phyloP scores from a whole-genome alignment of 495 filamentous ascomycete genomes.

The Chlorociboria aeruginascens region DNA sequence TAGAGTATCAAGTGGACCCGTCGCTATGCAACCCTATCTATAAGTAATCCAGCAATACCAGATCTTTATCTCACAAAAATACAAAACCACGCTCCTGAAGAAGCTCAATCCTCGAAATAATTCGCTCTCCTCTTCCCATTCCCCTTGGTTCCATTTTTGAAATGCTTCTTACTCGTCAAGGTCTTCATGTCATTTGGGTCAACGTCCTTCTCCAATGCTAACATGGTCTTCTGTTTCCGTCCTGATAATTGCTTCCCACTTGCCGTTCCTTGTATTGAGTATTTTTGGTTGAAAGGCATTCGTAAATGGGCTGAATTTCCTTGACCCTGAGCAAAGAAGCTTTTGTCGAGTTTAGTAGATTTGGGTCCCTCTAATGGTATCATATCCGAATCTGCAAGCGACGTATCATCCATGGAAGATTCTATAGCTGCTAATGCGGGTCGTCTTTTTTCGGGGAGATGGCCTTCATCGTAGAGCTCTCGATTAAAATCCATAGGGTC shows the following conservation, averaged over 20 bases:
- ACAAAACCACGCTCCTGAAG: background rate
- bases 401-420: conserved; percentile 28
- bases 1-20: background rate
- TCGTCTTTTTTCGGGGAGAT: conserved; percentile 64
- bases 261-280: conserved; percentile 62
- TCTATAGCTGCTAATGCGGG: conserved; percentile 41
- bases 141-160: conserved; percentile 60
- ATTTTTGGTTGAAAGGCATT: conserved; percentile 77
- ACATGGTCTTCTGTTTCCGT: conserved; percentile 72
- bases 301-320: conserved; percentile 52
- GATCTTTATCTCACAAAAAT: background rate
- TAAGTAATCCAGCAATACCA: background rate
- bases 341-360: conserved; percentile 65
- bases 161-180: conserved; percentile 81
- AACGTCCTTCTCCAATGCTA: conserved; percentile 73
- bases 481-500: conserved; percentile 71
- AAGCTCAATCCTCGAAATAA: conserved; percentile 20
- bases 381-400: conserved; percentile 31
- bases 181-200: conserved; percentile 70
- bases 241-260: conserved; percentile 62
- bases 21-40: background rate
- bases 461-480: conserved; percentile 70
- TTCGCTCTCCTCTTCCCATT: conserved; percentile 36
- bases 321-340: conserved; percentile 66
- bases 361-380: conserved; percentile 45